Evolutionary conservation across 2,329 filamentous ascomycete genomes (phyloP), one percentile per base, ranked within the genome.

Genomic region (Tympanopsis confertula): DNA sequence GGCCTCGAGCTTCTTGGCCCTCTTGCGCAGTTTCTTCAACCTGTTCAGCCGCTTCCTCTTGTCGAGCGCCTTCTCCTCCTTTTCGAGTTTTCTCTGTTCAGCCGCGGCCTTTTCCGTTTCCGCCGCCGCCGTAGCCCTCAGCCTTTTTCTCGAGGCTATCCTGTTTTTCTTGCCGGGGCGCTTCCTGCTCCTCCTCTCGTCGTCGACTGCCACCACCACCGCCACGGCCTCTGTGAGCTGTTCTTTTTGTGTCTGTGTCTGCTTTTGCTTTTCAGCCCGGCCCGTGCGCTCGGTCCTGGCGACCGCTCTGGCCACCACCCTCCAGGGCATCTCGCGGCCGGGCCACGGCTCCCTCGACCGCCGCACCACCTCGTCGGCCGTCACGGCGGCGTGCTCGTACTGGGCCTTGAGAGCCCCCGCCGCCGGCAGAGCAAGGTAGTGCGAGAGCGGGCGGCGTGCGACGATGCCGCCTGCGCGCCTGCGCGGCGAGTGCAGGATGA

Each of bases 241-340:
- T 4, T 30, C 30, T 5, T 20, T 13, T n/a, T 18, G 17, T 35
- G 22, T 39, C 22, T 15, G n/a, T 5, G 1, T 32, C 15, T 12
- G 22, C n/a, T 13, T 4, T 26, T 19, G 19, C 28, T 35, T 20
- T 36, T 30, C 24, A 7, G 39, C 29, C 28, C 30, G 19, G 14
- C 14, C 18, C 22, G 42, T 45, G 38, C 53, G 56, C 13, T 51
- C 52, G n/a, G 48, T 53, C 2, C 36, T 38, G 14, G 29, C 12
- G n/a, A 61, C 47, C 1, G 47, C 53, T 20, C 74, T 56, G 20
- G 55, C 58, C 3, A 56, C 63, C 13, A 78, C 71, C 39, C 65
- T 65, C 76, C 76, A 80, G 2, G 74, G 73, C 45, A 72, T 60
- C 51, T 78, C 73, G 30, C 73, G 52, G 0, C 74, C 75, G 73